Evolutionary conservation across 805 yeast species (phyloP).

Genomic region (Spencermartinsiella europaea): DNA sequence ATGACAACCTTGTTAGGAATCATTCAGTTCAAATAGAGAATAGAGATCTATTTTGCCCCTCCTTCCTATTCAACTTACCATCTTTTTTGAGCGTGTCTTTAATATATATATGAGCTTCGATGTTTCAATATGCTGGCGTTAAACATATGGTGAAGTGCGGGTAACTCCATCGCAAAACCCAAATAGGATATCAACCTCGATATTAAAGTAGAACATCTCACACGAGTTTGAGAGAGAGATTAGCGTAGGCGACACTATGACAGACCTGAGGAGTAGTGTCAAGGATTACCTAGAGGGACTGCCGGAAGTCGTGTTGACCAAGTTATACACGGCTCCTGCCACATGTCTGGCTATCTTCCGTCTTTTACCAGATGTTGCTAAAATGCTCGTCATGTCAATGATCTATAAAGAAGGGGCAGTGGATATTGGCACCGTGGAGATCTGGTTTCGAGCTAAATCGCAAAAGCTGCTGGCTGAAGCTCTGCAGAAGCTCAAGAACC

Average conservation of each 20-base stretch:
- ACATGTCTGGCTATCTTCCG: conserved; percentile 93
- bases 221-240: too few species aligned
- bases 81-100: too few species aligned
- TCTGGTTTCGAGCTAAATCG: conserved; percentile 66
- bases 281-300: conserved; percentile 86
- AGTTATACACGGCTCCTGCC: conserved; percentile 83
- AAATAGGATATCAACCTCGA: not conserved
- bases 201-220: too few species aligned
- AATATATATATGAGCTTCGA: too few species aligned
- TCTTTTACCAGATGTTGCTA: conserved; percentile 81
- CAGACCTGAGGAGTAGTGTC: conserved; percentile 52
- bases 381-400: conserved; percentile 82
- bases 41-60: too few species aligned
- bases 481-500: conserved; percentile 62
- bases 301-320: conserved; percentile 78
- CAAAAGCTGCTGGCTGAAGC: conserved; percentile 62
- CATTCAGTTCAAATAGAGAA: too few species aligned
- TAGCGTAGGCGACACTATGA: too few species aligned
- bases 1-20: conserved; percentile 65
- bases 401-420: conserved; percentile 74
- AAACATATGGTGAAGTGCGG: not conserved
- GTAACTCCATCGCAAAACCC: not conserved
- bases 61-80: too few species aligned
- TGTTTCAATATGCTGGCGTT: too few species aligned
- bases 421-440: conserved; percentile 59